Evolutionary conservation across 2,329 filamentous ascomycete species (phyloP), one percentile per base, ranked within the genome.

Genomic region (Ceratocystis huliohia): DNA sequence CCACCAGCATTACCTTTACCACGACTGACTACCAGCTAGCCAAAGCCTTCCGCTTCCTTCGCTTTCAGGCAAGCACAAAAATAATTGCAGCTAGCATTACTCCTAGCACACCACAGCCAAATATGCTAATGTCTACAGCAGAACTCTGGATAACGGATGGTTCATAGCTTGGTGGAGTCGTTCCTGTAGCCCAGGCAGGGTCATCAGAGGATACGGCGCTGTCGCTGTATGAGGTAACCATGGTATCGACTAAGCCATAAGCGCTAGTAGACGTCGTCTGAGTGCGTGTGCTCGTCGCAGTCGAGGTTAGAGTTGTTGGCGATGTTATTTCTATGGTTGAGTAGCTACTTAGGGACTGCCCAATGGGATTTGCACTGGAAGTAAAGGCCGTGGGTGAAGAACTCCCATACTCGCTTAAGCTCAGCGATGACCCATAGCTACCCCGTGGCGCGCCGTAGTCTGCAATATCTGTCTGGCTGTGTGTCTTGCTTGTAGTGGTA

Each of bases 111-210:
- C 66, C 63, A 57, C 59, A 57, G 5, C 63, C 37, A 13, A 65
- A 44, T 4, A 45, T 41, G 15, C 63, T 33, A 6, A 65, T 41
- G 25, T 65, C 63, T 25, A 33, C 33, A 5, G 53, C 63, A 28
- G 56, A 45, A 61, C 59, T 65, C 13, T 33, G 33, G 37, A 67
- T 50, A 8, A 67, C 33, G 17, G 57, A 65, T 2, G 57, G 66
- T 20, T 56, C 46, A 1, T 57, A 56, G 2, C 20, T 46, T 17
- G 22, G 25, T 7, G 56, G 15, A 5, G 56, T 48, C 8, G 64
- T 65, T 41, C 20, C 53, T 13, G 53, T 64, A 30, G 48, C 4
- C 33, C 37, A 7, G 6, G 59, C 15, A 17, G 61, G n/a, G 56
- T 64, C 50, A 20, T 63, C 22, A 8, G 41, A 59, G 20, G 56